Evolutionary conservation across 345 rosid genomes (phyloP).

Genomic region (Gossypium stocksii): DNA sequence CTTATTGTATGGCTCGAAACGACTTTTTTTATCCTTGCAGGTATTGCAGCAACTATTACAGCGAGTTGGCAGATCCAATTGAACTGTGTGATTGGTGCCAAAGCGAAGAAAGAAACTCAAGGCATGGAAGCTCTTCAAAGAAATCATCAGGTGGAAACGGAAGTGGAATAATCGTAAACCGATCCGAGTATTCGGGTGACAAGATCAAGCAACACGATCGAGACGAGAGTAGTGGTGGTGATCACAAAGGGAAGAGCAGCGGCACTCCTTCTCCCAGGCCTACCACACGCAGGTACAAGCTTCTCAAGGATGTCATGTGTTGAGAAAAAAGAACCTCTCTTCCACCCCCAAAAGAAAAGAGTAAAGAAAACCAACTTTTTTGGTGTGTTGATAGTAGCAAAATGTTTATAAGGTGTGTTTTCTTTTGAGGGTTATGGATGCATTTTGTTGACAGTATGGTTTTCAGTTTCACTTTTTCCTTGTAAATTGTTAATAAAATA

Average conservation of each 20-base stretch:
- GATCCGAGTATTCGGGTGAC: conserved; percentile 56
- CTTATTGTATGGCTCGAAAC: neutral
- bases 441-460: neutral
- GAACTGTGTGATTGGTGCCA: conserved; percentile 90
- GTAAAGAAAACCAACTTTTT: neutral
- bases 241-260: conserved; percentile 38
- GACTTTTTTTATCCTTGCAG: conserved; percentile 30
- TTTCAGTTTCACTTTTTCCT: neutral
- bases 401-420: conserved; percentile 15
- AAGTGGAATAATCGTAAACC: conserved; percentile 30
- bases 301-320: conserved; percentile 98
- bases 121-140: conserved; percentile 42
- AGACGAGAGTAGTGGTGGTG: conserved; percentile 38
- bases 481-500: conserved; percentile 36
- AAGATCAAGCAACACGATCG: conserved; percentile 56
- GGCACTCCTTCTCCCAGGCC: conserved; percentile 72
- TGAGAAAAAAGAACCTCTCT: conserved; percentile 18
- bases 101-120: conserved; percentile 49
- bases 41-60: conserved; percentile 88
- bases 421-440: conserved; percentile 1
- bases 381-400: conserved; percentile 13
- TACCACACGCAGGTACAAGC: conserved; percentile 96
- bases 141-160: conserved; percentile 33
- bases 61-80: conserved; percentile 57
- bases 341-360: neutral